Evolutionary conservation across 768 basidiomycete species (phyloP), one percentile per base, ranked within the genome.

Genomic region (Chalciporus piperatus): DNA sequence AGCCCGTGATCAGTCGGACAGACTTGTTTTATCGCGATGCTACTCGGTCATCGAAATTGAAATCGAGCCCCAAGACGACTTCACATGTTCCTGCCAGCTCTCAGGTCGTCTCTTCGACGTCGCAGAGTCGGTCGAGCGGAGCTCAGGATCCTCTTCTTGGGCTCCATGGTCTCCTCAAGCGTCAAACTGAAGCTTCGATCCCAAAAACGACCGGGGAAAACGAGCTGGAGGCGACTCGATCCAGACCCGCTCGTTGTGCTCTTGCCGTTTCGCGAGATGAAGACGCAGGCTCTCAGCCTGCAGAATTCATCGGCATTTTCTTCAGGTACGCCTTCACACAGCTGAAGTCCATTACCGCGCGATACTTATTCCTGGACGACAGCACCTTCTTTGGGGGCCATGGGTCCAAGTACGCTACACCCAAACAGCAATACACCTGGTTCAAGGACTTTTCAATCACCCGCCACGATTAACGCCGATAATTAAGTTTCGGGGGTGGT

Each of bases 321-420:
- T 92, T 92, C 71, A 89, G 87, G 87, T 85, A 63, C n/a, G 64
- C 44, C 0, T n/a, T 12, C 22, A 10, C 30, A 10, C 27, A 27
- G 27, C 27, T 27, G 27, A 6, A 6, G 8, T 32, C 30, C 30
- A 32, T 32, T 13, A 13, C 13, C 4, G 30, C 10, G 11, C 28
- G n/a, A 4, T 37, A 28, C 46, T 59, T 41, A 58, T 50, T 47
- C 17, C 12, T 30, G 30, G 45, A 3, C 13, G 11, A 1, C 12
- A 86, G 85, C 56, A 85, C 87, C 7, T 89, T 89, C 69, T 91
- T 91, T 59, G 89, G 89, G 11, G 89, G 89, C 0, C 87, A 90
- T 55, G 82, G 81, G 5, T 59, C 70, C 5, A 59, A 76, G 39
- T 91, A 81, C 60, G 87, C 85, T 14, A 84, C 87, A 16, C 88